Base-by-base conservation (phyloP, 1,284 basidiomycete genomes). In the Cutaneotrichosporon dermatis region DNA sequence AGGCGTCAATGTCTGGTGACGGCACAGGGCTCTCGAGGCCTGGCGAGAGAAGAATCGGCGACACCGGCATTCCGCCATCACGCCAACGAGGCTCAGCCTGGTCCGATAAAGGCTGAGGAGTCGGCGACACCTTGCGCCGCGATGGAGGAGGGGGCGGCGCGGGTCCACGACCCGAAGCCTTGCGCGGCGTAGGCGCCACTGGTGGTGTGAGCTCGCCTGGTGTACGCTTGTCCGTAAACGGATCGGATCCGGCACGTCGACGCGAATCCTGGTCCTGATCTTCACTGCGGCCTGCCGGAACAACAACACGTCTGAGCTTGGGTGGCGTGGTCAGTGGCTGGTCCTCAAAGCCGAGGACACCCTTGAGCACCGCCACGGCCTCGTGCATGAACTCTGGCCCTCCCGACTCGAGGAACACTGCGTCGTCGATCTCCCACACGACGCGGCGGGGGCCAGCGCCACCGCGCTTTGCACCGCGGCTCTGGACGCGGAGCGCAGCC, bases 401-500 rank as follows among this genome's bases (percentile, higher is more conserved):
- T 9, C 74, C 76, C 33, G 74, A 72, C 57, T 77, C 73, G 52
- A 75, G 61, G 56, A 76, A 75, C 3, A 77, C 72, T 4, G 76
- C 76, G 68, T 77, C 76, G 63, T 77, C 74, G 8, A 77, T 59
- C 59, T 77, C 76, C 76, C 76, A 77, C 5, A 74, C 70, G 1
- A 76, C 67, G 4, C 75, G 55, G 16, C 44, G 54, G 2, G 52
- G 54, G 5, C 75, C 73, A 2, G 64, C 70, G 13, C 73, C 73
- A 7, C 72, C 70, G 16, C 60, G 59, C 12, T 46, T 54, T 9
- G 65, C 62, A 4, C 69, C 69, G 25, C 74, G 57, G 54, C 71
- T 72, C 64, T 77, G 75, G 15, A 67, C 60, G 6, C 70, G 60
- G 34, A 76, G 48, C 2, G 62, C 67, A 1, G 66, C 68, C 66